Percentiles rank a stretch among this genome's conserved stretches.
Conservation (phyloP, 768 basidiomycete species). For the Clathrus columnatus region DNA sequence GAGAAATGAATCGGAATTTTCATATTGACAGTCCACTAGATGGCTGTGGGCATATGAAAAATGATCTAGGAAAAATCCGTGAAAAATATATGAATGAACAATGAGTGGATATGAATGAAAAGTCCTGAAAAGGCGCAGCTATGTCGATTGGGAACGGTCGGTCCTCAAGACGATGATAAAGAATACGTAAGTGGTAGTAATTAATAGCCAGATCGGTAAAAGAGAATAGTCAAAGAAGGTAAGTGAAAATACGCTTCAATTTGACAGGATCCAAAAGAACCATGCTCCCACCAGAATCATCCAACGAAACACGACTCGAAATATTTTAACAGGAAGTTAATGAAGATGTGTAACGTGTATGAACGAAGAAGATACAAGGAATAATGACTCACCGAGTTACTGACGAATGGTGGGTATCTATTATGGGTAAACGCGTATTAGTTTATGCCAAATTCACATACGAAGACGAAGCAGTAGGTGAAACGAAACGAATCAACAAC, state of each 20-base stretch:
- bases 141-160: not conserved
- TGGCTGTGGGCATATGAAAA: too few relatives aligned
- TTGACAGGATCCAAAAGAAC: not conserved
- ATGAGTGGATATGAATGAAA: not conserved
- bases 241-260: not conserved
- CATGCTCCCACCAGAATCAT: not conserved
- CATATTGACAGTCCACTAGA: too few relatives aligned
- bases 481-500: not conserved
- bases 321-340: not conserved
- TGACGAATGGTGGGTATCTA: slow-evolving; percentile 93
- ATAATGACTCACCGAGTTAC: slow-evolving; percentile 63
- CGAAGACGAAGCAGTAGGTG: too few relatives aligned
- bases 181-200: not conserved
- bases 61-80: not conserved
- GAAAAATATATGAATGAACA: too few relatives aligned
- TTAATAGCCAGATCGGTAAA: not conserved
- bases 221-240: not conserved
- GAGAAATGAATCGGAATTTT: too few relatives aligned
- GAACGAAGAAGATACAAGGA: slow-evolving; percentile 1
- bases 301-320: not conserved
- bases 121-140: not conserved
- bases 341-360: not conserved
- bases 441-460: too few relatives aligned
- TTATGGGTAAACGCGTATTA: slow-evolving; percentile 15
- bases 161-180: not conserved